These are phyloP conservation scores for Paradendryphiella salina DNA, from an alignment of 2,329 filamentous ascomycete species.

Conservation along the genomic window DNA sequence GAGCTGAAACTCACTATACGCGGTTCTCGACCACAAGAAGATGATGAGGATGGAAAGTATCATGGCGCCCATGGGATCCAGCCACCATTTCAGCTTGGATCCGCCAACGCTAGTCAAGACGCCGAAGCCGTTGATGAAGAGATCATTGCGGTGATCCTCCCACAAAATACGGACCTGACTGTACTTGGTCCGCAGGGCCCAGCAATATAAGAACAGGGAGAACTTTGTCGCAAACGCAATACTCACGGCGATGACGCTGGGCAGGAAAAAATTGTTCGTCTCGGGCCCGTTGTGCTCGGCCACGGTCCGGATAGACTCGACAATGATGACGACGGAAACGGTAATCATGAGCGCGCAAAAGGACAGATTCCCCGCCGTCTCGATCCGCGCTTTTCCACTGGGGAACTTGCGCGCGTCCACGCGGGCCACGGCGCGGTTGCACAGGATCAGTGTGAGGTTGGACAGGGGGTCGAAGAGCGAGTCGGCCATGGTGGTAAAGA, in stretches of 20 bases:
- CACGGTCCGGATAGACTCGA: constrained; percentile 78
- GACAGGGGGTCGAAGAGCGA: constrained; percentile 90
- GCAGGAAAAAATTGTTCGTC: constrained; percentile 70
- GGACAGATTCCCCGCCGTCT: constrained; percentile 92
- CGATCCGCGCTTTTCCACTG: constrained; percentile 88
- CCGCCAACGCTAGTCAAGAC: constrained; percentile 90
- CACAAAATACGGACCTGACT: constrained; percentile 89
- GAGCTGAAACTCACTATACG: constrained; percentile 85
- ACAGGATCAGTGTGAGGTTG: constrained; percentile 84
- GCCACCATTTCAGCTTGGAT: constrained; percentile 87
- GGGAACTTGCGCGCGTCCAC: constrained; percentile 88
- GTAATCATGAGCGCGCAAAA: constrained; percentile 97
- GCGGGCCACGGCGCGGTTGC: constrained; percentile 81
- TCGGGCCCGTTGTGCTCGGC: constrained; percentile 52
- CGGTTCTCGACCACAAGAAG: constrained; percentile 79
- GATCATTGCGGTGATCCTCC: constrained; percentile 96
- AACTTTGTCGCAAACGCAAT: constrained; percentile 87
- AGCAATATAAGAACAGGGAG: constrained; percentile 85
- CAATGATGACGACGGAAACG: constrained; percentile 89
- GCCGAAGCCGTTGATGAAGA: constrained; percentile 95
- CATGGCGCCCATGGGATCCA: constrained; percentile 91
- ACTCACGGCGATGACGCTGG: constrained; percentile 81
- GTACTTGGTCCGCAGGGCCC: constrained; percentile 85
- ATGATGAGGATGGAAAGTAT: constrained; percentile 78
- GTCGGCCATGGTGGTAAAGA: constrained; percentile 98